Conservation (phyloP, 164 flowering plant species). For the Taxillus chinensis region DNA sequence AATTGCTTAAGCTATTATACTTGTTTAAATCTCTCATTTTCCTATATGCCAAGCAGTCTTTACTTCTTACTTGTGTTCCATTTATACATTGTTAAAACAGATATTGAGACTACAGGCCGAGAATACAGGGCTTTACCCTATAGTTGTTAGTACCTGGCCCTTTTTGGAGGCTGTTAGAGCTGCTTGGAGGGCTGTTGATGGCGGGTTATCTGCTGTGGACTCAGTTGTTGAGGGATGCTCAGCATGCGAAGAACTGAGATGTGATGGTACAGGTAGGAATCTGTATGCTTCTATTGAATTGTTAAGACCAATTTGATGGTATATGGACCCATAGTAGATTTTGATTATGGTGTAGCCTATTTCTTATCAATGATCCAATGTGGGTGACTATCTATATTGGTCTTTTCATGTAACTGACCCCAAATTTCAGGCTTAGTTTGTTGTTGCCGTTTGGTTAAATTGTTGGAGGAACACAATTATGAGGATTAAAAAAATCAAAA, state of each 20-base stretch:
- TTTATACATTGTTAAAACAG: conserved; percentile 13
- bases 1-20: too few relatives aligned
- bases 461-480: too few relatives aligned
- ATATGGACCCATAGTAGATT: too few relatives aligned
- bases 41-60: neutral
- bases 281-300: neutral
- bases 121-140: conserved; percentile 32
- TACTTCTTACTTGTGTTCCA: neutral
- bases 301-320: too few relatives aligned
- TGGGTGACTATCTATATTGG: too few relatives aligned
- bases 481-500: too few relatives aligned
- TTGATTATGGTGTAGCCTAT: too few relatives aligned
- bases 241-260: conserved; percentile 84
- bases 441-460: too few relatives aligned
- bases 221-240: conserved; percentile 91
- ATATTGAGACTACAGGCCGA: conserved; percentile 23
- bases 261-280: conserved; percentile 87
- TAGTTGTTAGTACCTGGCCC: conserved; percentile 96
- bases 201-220: conserved; percentile 66
- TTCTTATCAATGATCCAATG: too few relatives aligned
- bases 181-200: conserved; percentile 70
- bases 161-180: conserved; percentile 79
- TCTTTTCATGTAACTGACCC: too few relatives aligned
- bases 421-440: too few relatives aligned
- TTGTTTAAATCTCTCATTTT: too few relatives aligned